Conservation (phyloP, 2,329 filamentous ascomycete species). For the Stemphylium lycopersici region DNA sequence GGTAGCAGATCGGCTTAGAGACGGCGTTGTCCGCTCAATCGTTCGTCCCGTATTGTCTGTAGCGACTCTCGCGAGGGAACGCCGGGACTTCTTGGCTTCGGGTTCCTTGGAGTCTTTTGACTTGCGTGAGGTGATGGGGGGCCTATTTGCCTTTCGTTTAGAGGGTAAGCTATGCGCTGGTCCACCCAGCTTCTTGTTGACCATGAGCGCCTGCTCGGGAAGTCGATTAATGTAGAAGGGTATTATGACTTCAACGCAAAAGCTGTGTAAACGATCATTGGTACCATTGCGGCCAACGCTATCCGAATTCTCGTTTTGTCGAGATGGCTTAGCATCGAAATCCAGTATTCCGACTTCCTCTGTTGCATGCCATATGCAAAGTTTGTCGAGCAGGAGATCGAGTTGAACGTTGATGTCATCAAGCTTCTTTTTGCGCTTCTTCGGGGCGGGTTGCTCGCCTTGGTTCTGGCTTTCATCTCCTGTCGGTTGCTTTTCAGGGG, state of each 20-base stretch:
- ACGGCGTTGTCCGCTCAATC: conserved; percentile 62
- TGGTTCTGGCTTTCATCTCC: conserved; percentile 28
- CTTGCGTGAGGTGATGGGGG: conserved; percentile 42
- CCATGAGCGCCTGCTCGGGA: conserved; percentile 71
- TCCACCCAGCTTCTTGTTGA: conserved; percentile 78
- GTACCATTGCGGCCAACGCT: conserved; percentile 28
- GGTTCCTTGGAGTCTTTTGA: conserved; percentile 49
- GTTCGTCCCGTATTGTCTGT: conserved; percentile 61
- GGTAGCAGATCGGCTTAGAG: conserved; percentile 72
- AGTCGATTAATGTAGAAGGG: conserved; percentile 82
- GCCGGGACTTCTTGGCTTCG: conserved; percentile 51
- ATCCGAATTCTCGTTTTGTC: conserved; percentile 31
- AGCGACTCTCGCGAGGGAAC: conserved; percentile 66
- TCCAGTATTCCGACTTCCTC: conserved; percentile 60
- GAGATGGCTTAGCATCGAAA: conserved; percentile 37
- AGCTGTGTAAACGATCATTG: conserved; percentile 72
- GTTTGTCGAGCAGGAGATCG: conserved; percentile 75
- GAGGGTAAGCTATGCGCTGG: conserved; percentile 66
- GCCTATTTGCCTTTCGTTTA: conserved; percentile 55
- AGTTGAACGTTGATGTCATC: conserved; percentile 70
- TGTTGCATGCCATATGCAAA: conserved; percentile 85
- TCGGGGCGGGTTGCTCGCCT: conserved; percentile 32
- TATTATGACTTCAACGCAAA: conserved; percentile 79
- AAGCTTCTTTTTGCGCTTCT: conserved; percentile 62
- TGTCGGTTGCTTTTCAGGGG: conserved; percentile 21